Evolutionary conservation across 2,329 filamentous ascomycete species (phyloP).

Genomic region (Colletotrichum melonis): DNA sequence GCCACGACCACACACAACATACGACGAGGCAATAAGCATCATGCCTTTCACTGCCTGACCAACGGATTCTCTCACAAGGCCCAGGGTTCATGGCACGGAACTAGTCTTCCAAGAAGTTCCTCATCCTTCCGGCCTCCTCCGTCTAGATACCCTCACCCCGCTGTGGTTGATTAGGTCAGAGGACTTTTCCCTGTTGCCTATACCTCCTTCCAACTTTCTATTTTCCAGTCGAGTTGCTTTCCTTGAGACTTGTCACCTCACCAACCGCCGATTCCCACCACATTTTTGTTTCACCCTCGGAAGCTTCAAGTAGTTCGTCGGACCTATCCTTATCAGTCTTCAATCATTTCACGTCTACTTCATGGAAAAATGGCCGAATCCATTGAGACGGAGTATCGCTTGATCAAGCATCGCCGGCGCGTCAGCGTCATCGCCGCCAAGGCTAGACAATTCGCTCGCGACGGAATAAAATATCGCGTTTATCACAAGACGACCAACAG

Average conservation of each 20-base stretch:
- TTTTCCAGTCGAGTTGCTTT: not conserved
- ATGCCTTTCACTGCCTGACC: not conserved
- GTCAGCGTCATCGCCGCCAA: conserved; percentile 55
- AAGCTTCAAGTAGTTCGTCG: not conserved
- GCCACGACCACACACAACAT: not conserved
- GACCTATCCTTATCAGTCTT: not conserved
- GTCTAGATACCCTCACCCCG: not conserved
- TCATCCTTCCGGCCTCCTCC: not conserved
- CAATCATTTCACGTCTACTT: not conserved
- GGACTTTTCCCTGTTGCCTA: not conserved
- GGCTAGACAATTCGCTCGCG: conserved; percentile 55
- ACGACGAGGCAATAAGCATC: not conserved
- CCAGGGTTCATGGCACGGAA: not conserved
- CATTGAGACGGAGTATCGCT: not conserved
- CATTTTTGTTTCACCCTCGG: not conserved
- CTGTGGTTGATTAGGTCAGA: not conserved
- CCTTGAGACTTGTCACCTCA: not conserved
- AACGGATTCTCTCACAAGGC: not conserved
- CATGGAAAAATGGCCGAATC: not conserved
- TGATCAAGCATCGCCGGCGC: conserved; percentile 37
- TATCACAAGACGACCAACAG: conserved; percentile 83
- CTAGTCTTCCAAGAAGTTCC: not conserved
- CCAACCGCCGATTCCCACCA: not conserved
- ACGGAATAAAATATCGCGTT: conserved; percentile 71
- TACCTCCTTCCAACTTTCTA: not conserved